Base-by-base conservation (phyloP, 225 moss, liverwort and hornwort species). In the Polytrichum formosum region DNA sequence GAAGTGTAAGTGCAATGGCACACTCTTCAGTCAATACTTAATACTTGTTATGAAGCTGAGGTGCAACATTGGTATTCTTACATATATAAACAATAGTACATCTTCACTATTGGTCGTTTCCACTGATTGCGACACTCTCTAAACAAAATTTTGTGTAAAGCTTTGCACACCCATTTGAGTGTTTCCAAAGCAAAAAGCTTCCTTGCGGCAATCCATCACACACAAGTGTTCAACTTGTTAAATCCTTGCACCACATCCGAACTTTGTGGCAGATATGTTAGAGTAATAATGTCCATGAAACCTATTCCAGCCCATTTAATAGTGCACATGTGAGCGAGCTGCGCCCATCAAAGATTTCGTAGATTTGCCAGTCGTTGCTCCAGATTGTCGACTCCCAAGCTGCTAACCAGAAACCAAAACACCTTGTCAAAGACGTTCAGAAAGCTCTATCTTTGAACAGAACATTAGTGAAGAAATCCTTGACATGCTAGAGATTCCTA, bases 331-430 rank as follows among this genome's bases (percentile, higher is more conserved):
- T 5, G 27, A 23, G 17, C 27, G 27, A 23, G 26, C 26, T 63
- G 17, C 26, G 6, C 65, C 65, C 31, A 22, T 65, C 65, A 65
- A 33, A 65, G 29, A 20, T 65, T 65, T 20, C 65, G 65, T n/a
- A 65, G 33, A 65, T 65, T 65, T 19, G 65, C 65, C 19, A 65
- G 65, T 65, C 65, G 18, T 35, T 65, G 65, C 65, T 65, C 65
- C 65, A 65, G 65, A 65, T 65, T 31, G 21, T 31, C 65, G 5
- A 65, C 65, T 65, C 29, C 30, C 29, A 65, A 22, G 31, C 65
- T 65, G 65, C 23, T 16, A 63, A 63, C 23, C 62, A 63, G 62
- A 23, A 63, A 26, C 7, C 62, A 63, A 28, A 13, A 26, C 26
- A 16, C 9, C 9, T 29, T 35, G 9, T 35, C 35, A 63, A 26